Evolutionary conservation across 148 eudicot genomes (phyloP), one percentile per base, ranked within the genome.

Genomic region (Silene conica): DNA sequence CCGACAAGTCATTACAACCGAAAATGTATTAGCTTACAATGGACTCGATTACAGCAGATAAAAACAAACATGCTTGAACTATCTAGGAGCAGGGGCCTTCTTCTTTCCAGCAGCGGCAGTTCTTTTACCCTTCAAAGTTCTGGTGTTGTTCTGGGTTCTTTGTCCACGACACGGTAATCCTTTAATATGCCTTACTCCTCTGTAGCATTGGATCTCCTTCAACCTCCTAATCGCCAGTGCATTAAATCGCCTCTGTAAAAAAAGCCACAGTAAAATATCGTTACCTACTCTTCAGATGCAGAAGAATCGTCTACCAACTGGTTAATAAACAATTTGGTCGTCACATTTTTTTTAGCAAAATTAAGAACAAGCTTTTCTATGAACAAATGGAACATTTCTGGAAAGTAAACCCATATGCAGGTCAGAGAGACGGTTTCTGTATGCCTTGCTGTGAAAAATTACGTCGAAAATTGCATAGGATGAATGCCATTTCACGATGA

Each of bases 141-240:
- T 78, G 60, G 87, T 82, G 75, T 87, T 87, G 87, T 85, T 87
- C 84, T 84, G 83, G 23, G 91, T 87, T 52, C 83, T 76, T 31
- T 87, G 91, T 62, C 91, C 91, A 4, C 91, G 83, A 74, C 91
- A 87, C 0, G 91, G 91, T 41, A 87, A 70, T 15, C 91, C 82
- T 65, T 80, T 80, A 70, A 82, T 84, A 72, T 87, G 91, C 79
- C 91, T 81, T 7, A 85, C 56, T n/a, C 89, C 89, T 87, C 91
- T 83, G 65, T 87, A 87, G 73, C 89, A 85, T 69, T 79, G 87
- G 38, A 87, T 85, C 81, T 87, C 91, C 80, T 85, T 85, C 87
- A 87, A 80, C 75, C 89, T 80, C 78, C 79, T 82, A 52, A 87
- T 87, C 18, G 79, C 78, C 58, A 82, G 19, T 7, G 82, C 86